Evolutionary conservation across 768 basidiomycete genomes (phyloP), one percentile per base, ranked within the genome.

Genomic region (Vararia minispora): DNA sequence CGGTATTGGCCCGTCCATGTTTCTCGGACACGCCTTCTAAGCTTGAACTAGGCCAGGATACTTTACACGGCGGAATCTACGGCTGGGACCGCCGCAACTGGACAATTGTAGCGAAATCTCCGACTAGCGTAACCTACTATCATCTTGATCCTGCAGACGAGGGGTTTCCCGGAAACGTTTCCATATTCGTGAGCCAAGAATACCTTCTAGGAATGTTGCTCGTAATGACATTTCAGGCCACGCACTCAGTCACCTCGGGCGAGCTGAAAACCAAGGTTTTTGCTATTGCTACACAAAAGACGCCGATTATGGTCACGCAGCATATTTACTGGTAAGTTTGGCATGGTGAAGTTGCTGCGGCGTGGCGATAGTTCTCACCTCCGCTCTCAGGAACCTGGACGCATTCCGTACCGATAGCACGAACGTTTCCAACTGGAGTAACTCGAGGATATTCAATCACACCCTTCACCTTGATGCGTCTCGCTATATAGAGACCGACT

Each of bases 51-150:
- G 51, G 52, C 8, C 48, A 65, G 52, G 68, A 70, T 24, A 73
- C 71, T 2, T 57, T 76, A 1, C 75, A 76, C 50, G 74, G 74
- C 0, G 73, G 75, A 1, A 63, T 64, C 13, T 55, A 61, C 36
- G 74, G 75, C 14, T 79, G 68, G 65, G 76, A 77, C 47, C 62
- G 66, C 12, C 65, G 68, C 6, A 69, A 68, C 53, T 77, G 74
- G 74, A 71, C 65, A 2, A 42, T 74, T 5, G 62, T 65, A 0
- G 53, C 58, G 10, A 61, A 57, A 43, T 59, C 62, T 5, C 45
- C 57, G 13, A 67, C 61, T 2, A 69, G 69, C 35, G 70, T 76
- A 2, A 72, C 69, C 0, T 77, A 66, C 52, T 61, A 61, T 40
- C 70, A 71, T 41, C 21, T 72, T 20, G 76, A 76, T 49, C 44